These are phyloP conservation scores for Puccinellia tenuiflora DNA, from an alignment of 176 grass and related monocot species.

Conservation along the genomic window DNA sequence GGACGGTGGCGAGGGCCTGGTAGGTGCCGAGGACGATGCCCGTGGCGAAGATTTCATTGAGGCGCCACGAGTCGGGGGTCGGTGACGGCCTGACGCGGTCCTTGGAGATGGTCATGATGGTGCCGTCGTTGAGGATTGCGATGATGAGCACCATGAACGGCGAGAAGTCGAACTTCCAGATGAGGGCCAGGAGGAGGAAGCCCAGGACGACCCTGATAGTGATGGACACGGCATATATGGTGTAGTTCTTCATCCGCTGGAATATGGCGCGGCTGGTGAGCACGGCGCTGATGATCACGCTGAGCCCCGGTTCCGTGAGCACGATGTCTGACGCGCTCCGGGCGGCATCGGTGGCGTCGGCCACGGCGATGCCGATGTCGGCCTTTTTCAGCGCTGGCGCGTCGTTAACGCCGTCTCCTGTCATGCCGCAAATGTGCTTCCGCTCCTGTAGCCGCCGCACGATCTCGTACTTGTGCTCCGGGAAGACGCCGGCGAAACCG, in stretches of 20 bases:
- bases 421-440: slow-evolving; percentile 91
- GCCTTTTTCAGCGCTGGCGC: slow-evolving; percentile 91
- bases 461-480: slow-evolving; percentile 98
- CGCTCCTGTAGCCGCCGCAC: slow-evolving; percentile 64
- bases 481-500: slow-evolving; percentile 89
- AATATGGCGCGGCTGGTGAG: slow-evolving; percentile 75
- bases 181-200: slow-evolving; percentile 73
- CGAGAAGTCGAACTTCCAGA: slow-evolving; percentile 82
- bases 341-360: slow-evolving; percentile 73
- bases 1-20: slow-evolving; percentile 63
- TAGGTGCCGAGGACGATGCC: slow-evolving; percentile 86
- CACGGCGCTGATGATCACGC: slow-evolving; percentile 79
- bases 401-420: slow-evolving; percentile 87
- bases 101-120: slow-evolving; percentile 98
- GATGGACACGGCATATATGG: slow-evolving; percentile 89
- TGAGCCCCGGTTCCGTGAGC: slow-evolving; percentile 72
- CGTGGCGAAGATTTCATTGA: slow-evolving; percentile 82
- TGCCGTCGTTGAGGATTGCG: slow-evolving; percentile 87
- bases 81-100: slow-evolving; percentile 74
- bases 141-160: slow-evolving; percentile 97
- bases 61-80: slow-evolving; percentile 59
- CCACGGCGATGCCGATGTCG: slow-evolving; percentile 87
- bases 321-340: slow-evolving; percentile 80
- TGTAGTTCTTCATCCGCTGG: slow-evolving; percentile 98
- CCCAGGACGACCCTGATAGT: slow-evolving; percentile 80